Percentiles rank a stretch among this genome's conserved stretches.
Conservation (phyloP, 2,329 filamentous ascomycete genomes). For the Hypoxylon sp. region DNA sequence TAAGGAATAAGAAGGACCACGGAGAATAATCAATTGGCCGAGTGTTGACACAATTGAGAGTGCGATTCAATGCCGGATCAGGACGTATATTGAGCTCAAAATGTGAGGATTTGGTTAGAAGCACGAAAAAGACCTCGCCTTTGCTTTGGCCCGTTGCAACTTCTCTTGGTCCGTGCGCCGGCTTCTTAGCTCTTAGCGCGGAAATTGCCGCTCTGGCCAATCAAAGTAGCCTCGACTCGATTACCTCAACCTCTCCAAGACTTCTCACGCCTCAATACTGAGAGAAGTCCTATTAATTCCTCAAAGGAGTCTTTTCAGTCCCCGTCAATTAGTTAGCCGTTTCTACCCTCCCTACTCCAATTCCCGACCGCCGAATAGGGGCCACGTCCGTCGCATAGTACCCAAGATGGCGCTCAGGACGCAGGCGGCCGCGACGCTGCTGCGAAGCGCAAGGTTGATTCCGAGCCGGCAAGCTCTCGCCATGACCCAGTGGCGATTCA, state of each 20-base stretch:
- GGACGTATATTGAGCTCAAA: conserved; percentile 29
- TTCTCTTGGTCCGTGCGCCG: conserved; percentile 39
- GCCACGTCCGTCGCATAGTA: conserved; percentile 9
- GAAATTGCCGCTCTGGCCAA: conserved; percentile 53
- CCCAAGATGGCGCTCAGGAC: conserved; percentile 71
- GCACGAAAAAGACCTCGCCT: conserved; percentile 59
- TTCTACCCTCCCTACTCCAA: conserved; percentile 8
- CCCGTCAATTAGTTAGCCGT: not conserved
- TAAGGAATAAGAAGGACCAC: conserved; percentile 43
- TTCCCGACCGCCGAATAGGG: not conserved
- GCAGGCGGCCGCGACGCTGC: conserved; percentile 57
- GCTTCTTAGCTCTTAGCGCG: conserved; percentile 47
- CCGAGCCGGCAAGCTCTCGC: conserved; percentile 48
- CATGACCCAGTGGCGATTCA: conserved; percentile 60
- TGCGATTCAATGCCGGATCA: conserved; percentile 33
- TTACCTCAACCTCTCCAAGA: conserved; percentile 24
- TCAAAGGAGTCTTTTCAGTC: not conserved
- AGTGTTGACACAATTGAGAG: conserved; percentile 44
- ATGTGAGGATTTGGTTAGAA: conserved; percentile 34
- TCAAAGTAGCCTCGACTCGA: conserved; percentile 47
- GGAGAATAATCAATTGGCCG: conserved; percentile 49
- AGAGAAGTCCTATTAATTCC: not conserved
- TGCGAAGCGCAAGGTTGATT: conserved; percentile 55
- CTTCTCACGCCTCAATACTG: not conserved
- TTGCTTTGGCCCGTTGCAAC: not conserved